A percentile compares a stretch with the other conserved stretches of the same genome.
Evolutionary conservation across 495 filamentous ascomycete genomes (phyloP).

Genomic region (Penicillium diatomitis): DNA sequence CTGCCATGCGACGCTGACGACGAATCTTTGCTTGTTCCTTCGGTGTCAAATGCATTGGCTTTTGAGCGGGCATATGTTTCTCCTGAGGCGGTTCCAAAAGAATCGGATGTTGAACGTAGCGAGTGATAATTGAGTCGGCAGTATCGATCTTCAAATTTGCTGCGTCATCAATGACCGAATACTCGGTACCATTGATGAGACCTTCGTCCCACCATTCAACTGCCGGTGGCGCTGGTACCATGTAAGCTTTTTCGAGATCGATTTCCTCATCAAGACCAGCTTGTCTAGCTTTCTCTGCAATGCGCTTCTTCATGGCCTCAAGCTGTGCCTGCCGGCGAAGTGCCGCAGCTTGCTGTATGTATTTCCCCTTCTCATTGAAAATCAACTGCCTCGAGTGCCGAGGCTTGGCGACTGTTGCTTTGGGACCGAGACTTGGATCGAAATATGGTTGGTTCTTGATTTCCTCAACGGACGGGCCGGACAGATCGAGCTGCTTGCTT

Average conservation of each 20-base stretch:
- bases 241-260: conserved; percentile 78
- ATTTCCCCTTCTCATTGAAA: conserved; percentile 97
- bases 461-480: conserved; percentile 58
- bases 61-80: conserved; percentile 64
- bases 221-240: conserved; percentile 73
- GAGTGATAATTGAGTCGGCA: conserved; percentile 74
- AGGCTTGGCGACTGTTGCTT: conserved; percentile 51
- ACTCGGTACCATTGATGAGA: conserved; percentile 63
- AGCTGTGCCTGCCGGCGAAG: conserved; percentile 77
- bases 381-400: conserved; percentile 65
- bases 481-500: conserved; percentile 58
- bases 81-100: conserved; percentile 85
- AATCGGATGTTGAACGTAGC: conserved; percentile 91
- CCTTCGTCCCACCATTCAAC: conserved; percentile 99
- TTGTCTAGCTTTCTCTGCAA: conserved; percentile 75
- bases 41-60: conserved; percentile 86
- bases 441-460: conserved; percentile 76
- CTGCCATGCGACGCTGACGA: conserved; percentile 80
- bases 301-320: conserved; percentile 88
- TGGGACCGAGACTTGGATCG: conserved; percentile 60
- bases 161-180: conserved; percentile 54
- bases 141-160: conserved; percentile 65
- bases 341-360: conserved; percentile 84
- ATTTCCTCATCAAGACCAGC: conserved; percentile 86
- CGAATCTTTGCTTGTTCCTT: conserved; percentile 89